Evolutionary conservation across 371 early-diverging fungal species (phyloP).

Genomic region (Capniomyces stellatus): DNA sequence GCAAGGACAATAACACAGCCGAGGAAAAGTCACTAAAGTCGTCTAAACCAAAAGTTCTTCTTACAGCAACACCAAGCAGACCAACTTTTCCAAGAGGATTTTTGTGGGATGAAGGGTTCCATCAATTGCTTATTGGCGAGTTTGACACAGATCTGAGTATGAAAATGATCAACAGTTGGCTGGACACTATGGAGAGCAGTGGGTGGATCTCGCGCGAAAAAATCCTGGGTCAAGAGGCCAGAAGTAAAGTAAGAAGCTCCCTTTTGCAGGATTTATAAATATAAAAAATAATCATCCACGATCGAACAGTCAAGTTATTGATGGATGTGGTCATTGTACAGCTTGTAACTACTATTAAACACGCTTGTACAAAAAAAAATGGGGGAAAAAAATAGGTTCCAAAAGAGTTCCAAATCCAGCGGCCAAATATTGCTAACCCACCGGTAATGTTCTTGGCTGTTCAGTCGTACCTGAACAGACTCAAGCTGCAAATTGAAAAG

Average conservation of each 20-base stretch:
- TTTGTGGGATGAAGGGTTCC: conserved; percentile 94
- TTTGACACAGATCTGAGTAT: conserved; percentile 80
- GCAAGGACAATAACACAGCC: background rate
- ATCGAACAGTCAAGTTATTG: too few relatives aligned
- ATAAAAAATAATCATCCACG: too few relatives aligned
- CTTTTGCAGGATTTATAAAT: too few relatives aligned
- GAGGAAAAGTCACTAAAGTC: conserved; percentile 41
- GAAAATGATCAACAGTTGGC: conserved; percentile 69
- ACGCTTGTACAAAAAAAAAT: too few relatives aligned
- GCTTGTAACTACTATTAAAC: too few relatives aligned
- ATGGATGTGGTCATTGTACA: too few relatives aligned
- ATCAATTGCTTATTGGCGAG: conserved; percentile 60
- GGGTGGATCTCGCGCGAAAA: conserved; percentile 94
- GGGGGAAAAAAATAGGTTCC: too few relatives aligned
- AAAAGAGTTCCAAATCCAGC: conserved; percentile 78
- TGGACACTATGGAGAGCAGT: conserved; percentile 50
- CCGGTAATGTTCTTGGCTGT: conserved; percentile 69
- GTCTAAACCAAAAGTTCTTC: conserved; percentile 30
- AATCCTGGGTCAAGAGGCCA: conserved; percentile 83
- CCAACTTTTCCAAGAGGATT: conserved; percentile 94
- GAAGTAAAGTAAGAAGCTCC: too few relatives aligned
- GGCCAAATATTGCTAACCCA: conserved; percentile 84
- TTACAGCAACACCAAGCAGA: conserved; percentile 75
- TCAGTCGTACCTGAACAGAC: conserved; percentile 7
- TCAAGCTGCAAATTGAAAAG: background rate